Conservation (phyloP, 2,329 filamentous ascomycete genomes). For the Dactylellina drechsleri region DNA sequence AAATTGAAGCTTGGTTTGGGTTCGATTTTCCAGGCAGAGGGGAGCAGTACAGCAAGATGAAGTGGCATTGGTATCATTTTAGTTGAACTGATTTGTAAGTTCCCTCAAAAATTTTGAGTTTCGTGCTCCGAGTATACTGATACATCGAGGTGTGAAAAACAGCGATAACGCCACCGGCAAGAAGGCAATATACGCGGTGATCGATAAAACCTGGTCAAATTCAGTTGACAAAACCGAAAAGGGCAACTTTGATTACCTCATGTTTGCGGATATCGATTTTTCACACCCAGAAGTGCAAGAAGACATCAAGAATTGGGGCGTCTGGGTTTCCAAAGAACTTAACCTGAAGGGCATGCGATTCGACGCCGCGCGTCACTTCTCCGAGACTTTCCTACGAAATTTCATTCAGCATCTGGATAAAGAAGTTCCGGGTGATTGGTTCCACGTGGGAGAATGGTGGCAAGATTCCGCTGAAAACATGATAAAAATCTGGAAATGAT, state of each 20-base stretch:
- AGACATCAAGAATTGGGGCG: constrained; percentile 74
- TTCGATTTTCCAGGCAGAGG: constrained; percentile 73
- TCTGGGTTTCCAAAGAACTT: constrained; percentile 72
- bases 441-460: constrained; percentile 78
- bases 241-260: constrained; percentile 77
- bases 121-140: not conserved
- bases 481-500: constrained; percentile 68
- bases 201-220: constrained; percentile 73
- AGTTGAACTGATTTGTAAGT: constrained; percentile 53
- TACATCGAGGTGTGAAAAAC: not conserved
- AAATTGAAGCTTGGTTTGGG: constrained; percentile 75
- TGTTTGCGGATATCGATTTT: constrained; percentile 78
- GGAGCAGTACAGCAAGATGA: constrained; percentile 70
- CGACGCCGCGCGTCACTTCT: constrained; percentile 79
- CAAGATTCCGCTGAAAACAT: constrained; percentile 69
- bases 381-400: constrained; percentile 72
- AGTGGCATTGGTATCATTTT: constrained; percentile 69
- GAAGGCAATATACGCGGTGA: constrained; percentile 73
- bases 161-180: constrained; percentile 63
- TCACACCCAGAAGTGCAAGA: constrained; percentile 70
- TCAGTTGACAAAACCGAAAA: constrained; percentile 71
- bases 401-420: constrained; percentile 71
- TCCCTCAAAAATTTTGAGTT: not conserved
- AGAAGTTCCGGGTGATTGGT: constrained; percentile 67
- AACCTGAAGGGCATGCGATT: constrained; percentile 74